Base-by-base conservation (phyloP, 371 early-diverging fungal genomes). In the Lichtheimia corymbifera region DNA sequence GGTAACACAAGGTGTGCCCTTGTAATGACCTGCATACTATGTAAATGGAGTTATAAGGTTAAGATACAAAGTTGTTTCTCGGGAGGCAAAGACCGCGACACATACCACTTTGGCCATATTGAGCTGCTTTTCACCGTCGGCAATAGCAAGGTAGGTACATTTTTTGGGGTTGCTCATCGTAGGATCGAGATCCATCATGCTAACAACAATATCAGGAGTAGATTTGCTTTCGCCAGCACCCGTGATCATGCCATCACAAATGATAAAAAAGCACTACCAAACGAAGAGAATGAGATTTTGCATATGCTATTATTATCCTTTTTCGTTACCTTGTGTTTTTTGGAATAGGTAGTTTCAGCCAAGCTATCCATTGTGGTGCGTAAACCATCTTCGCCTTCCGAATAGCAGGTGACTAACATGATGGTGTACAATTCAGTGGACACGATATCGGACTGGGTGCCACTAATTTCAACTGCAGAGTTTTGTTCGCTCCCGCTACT, bases 21-120 rank as follows among this genome's bases (percentile, higher is more conserved):
- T 88, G 77, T 96, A 99, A 60, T 91, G 87, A 5, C 99, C 99
- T 41, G 95, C 91, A 75, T 95, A 92, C 61, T 80, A 52, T 17
- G 30, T 53, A 2, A 5, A 14, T 86, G 40, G 96, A 90, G 15
- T 94, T 73, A 71, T 97, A 98, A 51, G 85, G 79, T 52, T 84
- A 77, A 22, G 88, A 72, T 62, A 82, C 80, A 15, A 65, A 85
- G 2, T 54, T 54, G 76, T 41, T 49, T 76, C n/a, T 73, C 62
- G 50, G 22, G 18, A 40, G 6, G 4, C 27, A 5, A 35, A 35
- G 35, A 35, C 35, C 35, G 35, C 35, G 35, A 35, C 22, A 71
- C 78, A 61, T 76, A 81, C 81, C 47, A 95, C 90, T 77, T 90
- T 91, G 30, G 97, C 98, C 63, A 92, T 92, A 70, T 99, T 99